Conservation (phyloP, 2,329 filamentous ascomycete species). For the Talaromyces sp. region DNA sequence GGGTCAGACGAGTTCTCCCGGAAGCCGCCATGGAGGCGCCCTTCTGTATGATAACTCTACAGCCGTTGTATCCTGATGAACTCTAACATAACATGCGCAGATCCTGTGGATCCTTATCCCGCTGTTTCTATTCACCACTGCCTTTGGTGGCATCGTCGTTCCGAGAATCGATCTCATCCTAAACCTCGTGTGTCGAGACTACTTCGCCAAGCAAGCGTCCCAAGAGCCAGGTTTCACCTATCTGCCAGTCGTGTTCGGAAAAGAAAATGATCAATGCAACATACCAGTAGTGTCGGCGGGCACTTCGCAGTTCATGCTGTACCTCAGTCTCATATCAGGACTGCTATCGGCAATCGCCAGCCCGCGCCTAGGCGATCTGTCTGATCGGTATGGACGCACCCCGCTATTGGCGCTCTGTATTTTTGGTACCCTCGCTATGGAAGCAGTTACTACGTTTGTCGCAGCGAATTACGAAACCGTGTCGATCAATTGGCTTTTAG, state of each 20-base stretch:
- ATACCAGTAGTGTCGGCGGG: slow-evolving; percentile 72
- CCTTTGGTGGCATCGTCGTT: slow-evolving; percentile 80
- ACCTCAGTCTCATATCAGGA: slow-evolving; percentile 69
- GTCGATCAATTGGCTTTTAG: slow-evolving; percentile 72
- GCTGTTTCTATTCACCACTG: slow-evolving; percentile 75
- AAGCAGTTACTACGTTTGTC: slow-evolving; percentile 73
- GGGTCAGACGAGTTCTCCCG: slow-evolving; percentile 32
- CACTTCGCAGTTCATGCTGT: slow-evolving; percentile 73
- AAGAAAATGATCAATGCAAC: slow-evolving; percentile 73
- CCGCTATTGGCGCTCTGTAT: slow-evolving; percentile 69
- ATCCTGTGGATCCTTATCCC: slow-evolving; percentile 79
- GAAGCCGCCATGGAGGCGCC: slow-evolving; percentile 47
- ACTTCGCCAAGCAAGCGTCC: slow-evolving; percentile 65
- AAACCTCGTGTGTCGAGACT: slow-evolving; percentile 75
- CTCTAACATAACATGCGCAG: slow-evolving; percentile 37
- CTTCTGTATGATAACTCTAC: slow-evolving; percentile 37
- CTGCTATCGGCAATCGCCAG: slow-evolving; percentile 74
- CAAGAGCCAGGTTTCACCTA: slow-evolving; percentile 56
- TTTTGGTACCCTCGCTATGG: slow-evolving; percentile 67
- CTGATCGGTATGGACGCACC: slow-evolving; percentile 80
- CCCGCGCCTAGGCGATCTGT: slow-evolving; percentile 78
- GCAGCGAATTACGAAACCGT: slow-evolving; percentile 69
- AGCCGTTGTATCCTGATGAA: background rate
- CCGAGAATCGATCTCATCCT: slow-evolving; percentile 85
- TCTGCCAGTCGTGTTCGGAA: slow-evolving; percentile 62